Conservation (phyloP, 1,284 basidiomycete genomes). For the Apiotrichum laibachii region DNA sequence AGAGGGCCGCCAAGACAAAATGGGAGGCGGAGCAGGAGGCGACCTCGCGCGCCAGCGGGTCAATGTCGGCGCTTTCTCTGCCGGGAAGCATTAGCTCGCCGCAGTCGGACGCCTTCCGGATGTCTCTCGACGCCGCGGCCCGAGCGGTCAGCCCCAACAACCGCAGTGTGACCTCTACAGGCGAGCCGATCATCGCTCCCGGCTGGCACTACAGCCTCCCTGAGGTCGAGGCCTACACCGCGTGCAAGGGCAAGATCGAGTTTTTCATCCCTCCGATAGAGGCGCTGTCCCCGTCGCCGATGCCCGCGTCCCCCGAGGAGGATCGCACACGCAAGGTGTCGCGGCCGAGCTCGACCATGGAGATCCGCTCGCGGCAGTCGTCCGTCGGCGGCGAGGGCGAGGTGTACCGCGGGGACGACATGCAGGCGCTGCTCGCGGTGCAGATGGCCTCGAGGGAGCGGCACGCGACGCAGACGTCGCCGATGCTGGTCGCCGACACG, state of each 20-base stretch:
- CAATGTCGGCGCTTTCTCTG: slow-evolving; percentile 2
- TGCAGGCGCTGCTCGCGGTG: background rate
- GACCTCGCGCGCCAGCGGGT: background rate
- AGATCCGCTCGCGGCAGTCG: background rate
- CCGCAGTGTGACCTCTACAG: background rate
- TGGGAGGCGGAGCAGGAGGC: slow-evolving; percentile 30
- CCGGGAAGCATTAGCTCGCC: slow-evolving; percentile 15
- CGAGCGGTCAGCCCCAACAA: background rate
- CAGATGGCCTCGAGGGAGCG: too few species aligned
- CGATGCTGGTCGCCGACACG: background rate
- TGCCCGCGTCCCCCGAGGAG: background rate
- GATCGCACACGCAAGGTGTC: too few species aligned
- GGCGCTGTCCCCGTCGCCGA: background rate
- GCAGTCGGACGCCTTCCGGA: slow-evolving; percentile 6
- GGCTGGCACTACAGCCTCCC: slow-evolving; percentile 40
- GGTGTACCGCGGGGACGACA: background rate
- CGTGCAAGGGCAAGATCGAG: slow-evolving; percentile 35
- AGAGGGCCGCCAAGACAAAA: slow-evolving; percentile 26
- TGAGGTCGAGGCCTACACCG: slow-evolving; percentile 39
- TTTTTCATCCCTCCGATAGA: slow-evolving; percentile 41
- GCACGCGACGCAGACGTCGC: background rate
- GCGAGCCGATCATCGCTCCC: slow-evolving; percentile 9
- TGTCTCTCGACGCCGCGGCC: background rate
- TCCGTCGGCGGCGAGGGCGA: background rate
- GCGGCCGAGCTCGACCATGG: background rate